phyloP scores from a whole-genome alignment of 2,329 filamentous ascomycete species.

The Tolypocladium guangdongense region DNA sequence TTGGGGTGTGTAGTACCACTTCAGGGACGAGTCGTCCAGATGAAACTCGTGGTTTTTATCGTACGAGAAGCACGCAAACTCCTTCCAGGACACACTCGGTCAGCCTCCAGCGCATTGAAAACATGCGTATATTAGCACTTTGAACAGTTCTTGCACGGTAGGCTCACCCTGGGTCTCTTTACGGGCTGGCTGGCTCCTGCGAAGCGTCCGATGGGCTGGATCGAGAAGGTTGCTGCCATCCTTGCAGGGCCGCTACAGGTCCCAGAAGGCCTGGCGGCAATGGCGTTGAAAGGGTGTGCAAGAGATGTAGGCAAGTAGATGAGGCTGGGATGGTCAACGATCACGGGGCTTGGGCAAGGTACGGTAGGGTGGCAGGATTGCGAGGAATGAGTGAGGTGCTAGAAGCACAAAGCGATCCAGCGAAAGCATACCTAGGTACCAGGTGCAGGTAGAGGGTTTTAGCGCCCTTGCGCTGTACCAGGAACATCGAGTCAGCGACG shows the following conservation, averaged over 20 bases:
- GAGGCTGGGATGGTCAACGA: background rate
- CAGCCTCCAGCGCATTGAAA: background rate
- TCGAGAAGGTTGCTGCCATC: conserved; percentile 40
- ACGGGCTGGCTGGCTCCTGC: conserved; percentile 57
- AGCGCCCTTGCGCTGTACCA: background rate
- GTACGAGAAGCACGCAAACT: conserved; percentile 90
- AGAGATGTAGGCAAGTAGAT: background rate
- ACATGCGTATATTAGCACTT: background rate
- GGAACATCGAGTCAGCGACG: background rate
- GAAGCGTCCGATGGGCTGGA: conserved; percentile 62
- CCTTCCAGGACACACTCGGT: conserved; percentile 35
- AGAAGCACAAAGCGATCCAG: too few relatives aligned
- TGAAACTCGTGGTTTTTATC: conserved; percentile 71
- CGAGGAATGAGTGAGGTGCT: too few relatives aligned
- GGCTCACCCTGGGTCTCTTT: conserved; percentile 58
- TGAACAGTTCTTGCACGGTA: background rate
- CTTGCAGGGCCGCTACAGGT: background rate
- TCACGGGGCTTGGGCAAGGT: background rate
- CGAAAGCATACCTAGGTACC: too few relatives aligned
- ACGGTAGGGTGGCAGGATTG: background rate
- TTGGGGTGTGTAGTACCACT: conserved; percentile 75
- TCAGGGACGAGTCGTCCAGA: conserved; percentile 67
- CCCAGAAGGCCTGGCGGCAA: background rate
- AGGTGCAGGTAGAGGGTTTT: too few relatives aligned
- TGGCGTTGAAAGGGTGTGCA: background rate